phyloP scores from a whole-genome alignment of 352 stramenopile species.

The Phytopythium oedochilum region DNA sequence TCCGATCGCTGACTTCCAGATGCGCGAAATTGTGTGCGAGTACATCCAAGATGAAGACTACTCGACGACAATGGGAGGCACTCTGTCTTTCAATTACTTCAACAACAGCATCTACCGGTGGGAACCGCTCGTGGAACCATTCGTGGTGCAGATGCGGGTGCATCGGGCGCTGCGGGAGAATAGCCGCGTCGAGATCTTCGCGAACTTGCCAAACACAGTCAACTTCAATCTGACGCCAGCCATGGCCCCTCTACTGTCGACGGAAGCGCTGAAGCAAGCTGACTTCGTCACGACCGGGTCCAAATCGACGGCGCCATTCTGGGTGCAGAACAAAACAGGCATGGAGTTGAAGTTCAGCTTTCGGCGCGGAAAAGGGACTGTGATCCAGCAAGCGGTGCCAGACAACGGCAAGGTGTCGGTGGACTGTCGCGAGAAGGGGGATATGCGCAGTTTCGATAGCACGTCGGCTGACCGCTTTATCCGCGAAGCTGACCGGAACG shows the following conservation, averaged over 20 bases:
- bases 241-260: constrained; percentile 81
- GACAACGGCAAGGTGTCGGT: constrained; percentile 72
- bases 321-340: constrained; percentile 86
- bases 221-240: constrained; percentile 87
- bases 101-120: constrained; percentile 91
- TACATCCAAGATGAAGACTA: constrained; percentile 85
- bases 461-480: constrained; percentile 74
- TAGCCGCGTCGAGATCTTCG: constrained; percentile 72
- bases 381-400: constrained; percentile 73
- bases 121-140: constrained; percentile 84
- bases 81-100: constrained; percentile 85
- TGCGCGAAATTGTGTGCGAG: constrained; percentile 86
- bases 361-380: constrained; percentile 63
- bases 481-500: constrained; percentile 60
- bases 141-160: constrained; percentile 72
- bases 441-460: constrained; percentile 87
- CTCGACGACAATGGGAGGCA: constrained; percentile 71
- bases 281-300: constrained; percentile 85
- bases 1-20: constrained; percentile 81
- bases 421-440: constrained; percentile 80
- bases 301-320: constrained; percentile 86
- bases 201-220: constrained; percentile 78
- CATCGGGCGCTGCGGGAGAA: constrained; percentile 67
- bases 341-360: constrained; percentile 86
- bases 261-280: constrained; percentile 70